Evolutionary conservation across 1,284 basidiomycete species (phyloP), one percentile per base, ranked within the genome.

Genomic region (Athelia sp.): DNA sequence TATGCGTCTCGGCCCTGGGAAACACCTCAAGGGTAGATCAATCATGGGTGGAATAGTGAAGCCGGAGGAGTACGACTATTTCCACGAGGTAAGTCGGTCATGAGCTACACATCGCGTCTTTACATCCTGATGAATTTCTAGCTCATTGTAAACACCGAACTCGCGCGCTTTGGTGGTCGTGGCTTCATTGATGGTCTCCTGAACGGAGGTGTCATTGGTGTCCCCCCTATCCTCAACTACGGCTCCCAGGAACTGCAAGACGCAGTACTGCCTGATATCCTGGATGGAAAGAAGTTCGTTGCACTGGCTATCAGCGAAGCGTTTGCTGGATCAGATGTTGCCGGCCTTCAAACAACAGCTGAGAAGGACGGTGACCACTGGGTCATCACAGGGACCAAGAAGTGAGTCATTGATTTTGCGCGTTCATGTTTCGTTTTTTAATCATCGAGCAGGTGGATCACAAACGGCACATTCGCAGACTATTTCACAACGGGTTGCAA

Each of bases 291-390:
- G 65, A 95, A 93, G 62, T 87, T 78, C 55, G 77, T 89, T 47
- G 83, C 83, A 3, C 70, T 90, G 29, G 87, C 87, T 2, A 84
- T 90, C 56, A 82, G 77, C 48, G 87, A 90, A 66, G 85, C 86
- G 1, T 93, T 91, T 61, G 96, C 95, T 9, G 96, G 95, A n/a
- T 92, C 89, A 48, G 94, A 98, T 61, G 94, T 98, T 1, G 71
- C 81, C 44, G 90, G 90, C 4, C 62, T 94, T 42, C 84, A 89
- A 64, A 96, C 93, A 4, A 87, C 83, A 1, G 96, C 96, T 2
- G 81, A 81, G 47, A 73, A 73, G 32, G 93, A 98, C 60, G 94
- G 93, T 11, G 84, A 88, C 52, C 69, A 83, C 45, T 93, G 90
- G 88, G 76, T 91, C 15, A 83, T 97, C 56, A 93, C 87, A 49